Evolutionary conservation across 2,329 filamentous ascomycete genomes (phyloP), one percentile per base, ranked within the genome.

Genomic region (Aspergillus persii): DNA sequence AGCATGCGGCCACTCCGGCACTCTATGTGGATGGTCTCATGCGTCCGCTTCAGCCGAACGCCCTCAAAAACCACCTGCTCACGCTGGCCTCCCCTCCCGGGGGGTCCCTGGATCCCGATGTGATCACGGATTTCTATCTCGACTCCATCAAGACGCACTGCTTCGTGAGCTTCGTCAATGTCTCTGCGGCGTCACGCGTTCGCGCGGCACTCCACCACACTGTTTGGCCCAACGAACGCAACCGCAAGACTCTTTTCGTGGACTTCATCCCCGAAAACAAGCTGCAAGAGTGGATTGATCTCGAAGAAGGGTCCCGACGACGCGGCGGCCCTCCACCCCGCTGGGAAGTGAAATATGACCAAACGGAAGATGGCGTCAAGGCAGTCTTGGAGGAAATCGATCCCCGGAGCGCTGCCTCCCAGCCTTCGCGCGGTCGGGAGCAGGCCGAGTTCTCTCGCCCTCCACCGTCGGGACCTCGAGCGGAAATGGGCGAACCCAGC

Each of bases 1-100:
- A 88, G 39, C 90, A 95, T 73, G 84, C 86, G 26, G 87, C 89
- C 4, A 94, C 92, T 3, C 77, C 86, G 33, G 89, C 91, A 15
- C 80, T 98, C 50, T 98, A 97, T 77, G 95, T 98, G 67, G 88
- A 89, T 73, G 89, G 96, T 69, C 86, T 98, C 56, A 93, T 96
- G 86, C 88, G 94, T 50, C 93, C 95, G 8, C 81, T 98, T 26
- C 89, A 91, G 60, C 84, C 86, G 0, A 78, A 81, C 29, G 80
- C 81, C 18, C 83, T 98, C 1, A 86, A 85, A 67, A 81, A 84
- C 1, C 87, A 97, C 69, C 81, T 98, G 4, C 72, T 84, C 48
- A 78, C 83, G 6, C 83, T 97, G 46, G 91, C 91, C 2, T 81
- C 86, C 3, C 81, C 87, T 0, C 79, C 84, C 1, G 78, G 78